phyloP scores from a whole-genome alignment of 1,284 basidiomycete genomes.

The Trichosporon coremiiforme region DNA sequence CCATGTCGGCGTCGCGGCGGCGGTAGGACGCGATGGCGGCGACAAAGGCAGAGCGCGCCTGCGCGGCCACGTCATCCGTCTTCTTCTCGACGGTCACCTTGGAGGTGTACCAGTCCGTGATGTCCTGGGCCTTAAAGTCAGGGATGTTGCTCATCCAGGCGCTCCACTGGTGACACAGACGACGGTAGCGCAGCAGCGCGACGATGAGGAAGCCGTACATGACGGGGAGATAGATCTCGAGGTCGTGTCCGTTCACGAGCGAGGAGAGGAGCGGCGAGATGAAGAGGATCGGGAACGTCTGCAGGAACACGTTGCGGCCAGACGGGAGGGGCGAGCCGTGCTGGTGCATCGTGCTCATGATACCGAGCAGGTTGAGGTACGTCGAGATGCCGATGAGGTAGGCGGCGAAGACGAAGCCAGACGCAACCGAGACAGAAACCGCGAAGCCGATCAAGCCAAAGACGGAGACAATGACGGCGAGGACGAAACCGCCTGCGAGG shows the following conservation, averaged over 20 bases:
- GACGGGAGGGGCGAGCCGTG: conserved; percentile 26
- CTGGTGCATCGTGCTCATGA: conserved; percentile 29
- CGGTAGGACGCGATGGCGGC: conserved; percentile 18
- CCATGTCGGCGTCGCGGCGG: conserved; percentile 1
- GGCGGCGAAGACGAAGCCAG: conserved; percentile 24
- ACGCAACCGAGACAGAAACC: not conserved
- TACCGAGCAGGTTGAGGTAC: conserved; percentile 27
- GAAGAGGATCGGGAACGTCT: conserved; percentile 23
- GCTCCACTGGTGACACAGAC: conserved; percentile 25
- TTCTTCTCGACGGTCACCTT: conserved; percentile 11
- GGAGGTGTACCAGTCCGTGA: conserved; percentile 22
- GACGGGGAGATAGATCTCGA: conserved; percentile 25
- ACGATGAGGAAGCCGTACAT: conserved; percentile 24
- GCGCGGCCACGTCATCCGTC: conserved; percentile 7
- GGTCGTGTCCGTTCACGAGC: conserved; percentile 26
- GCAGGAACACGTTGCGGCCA: conserved; percentile 25
- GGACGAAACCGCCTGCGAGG: conserved; percentile 23
- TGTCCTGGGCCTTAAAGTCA: conserved; percentile 16
- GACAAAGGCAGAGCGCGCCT: conserved; percentile 13
- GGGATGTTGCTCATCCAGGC: conserved; percentile 28
- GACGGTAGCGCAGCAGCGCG: conserved; percentile 22
- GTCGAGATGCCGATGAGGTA: conserved; percentile 26
- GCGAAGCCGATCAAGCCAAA: conserved; percentile 21
- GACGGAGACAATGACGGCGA: conserved; percentile 21
- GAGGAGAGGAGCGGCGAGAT: conserved; percentile 17